A percentile compares a stretch with the other conserved stretches of the same genome.
These are phyloP conservation scores for Graphilbum ipis-grandicollis DNA, from an alignment of 2,329 filamentous ascomycete species.

Conservation along the genomic window DNA sequence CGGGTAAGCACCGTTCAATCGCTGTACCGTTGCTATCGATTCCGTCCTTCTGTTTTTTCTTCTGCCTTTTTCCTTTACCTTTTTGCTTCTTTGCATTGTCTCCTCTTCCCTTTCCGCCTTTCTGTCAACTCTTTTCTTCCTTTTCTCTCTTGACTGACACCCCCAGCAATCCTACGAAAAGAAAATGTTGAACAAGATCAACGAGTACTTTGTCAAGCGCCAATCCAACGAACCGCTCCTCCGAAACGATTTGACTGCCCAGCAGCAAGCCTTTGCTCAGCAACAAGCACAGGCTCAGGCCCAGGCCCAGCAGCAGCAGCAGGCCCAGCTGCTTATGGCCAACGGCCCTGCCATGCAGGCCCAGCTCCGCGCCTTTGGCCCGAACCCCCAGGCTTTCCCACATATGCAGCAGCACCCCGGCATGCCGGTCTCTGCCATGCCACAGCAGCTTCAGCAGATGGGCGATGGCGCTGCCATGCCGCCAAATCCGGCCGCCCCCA, in stretches of 20 bases:
- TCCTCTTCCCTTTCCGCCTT: not conserved
- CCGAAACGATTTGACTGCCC: conserved; percentile 29
- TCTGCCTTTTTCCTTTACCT: not conserved
- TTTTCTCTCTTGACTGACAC: too few relatives aligned
- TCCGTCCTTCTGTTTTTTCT: not conserved
- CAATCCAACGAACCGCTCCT: conserved; percentile 30
- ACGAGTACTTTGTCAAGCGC: conserved; percentile 32
- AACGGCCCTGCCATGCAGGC: conserved; percentile 23
- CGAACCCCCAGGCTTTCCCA: conserved; percentile 36
- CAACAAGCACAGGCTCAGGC: conserved; percentile 12
- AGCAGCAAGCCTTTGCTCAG: conserved; percentile 15
- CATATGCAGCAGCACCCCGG: conserved; percentile 40
- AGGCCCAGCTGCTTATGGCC: conserved; percentile 29
- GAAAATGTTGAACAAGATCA: conserved; percentile 24
- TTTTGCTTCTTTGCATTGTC: not conserved
- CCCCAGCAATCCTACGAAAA: conserved; percentile 31
- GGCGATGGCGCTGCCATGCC: conserved; percentile 20
- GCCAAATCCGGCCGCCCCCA: conserved; percentile 12
- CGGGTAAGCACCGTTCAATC: too few relatives aligned
- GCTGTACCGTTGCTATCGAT: too few relatives aligned
- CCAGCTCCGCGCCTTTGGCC: conserved; percentile 32
- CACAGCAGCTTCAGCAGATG: conserved; percentile 26
- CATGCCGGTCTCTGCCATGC: conserved; percentile 36
- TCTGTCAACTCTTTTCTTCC: not conserved
- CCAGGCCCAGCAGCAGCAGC: conserved; percentile 9